These are phyloP conservation scores for Staphylotrichum tortipilum DNA, from an alignment of 495 filamentous ascomycete genomes.

Conservation along the genomic window DNA sequence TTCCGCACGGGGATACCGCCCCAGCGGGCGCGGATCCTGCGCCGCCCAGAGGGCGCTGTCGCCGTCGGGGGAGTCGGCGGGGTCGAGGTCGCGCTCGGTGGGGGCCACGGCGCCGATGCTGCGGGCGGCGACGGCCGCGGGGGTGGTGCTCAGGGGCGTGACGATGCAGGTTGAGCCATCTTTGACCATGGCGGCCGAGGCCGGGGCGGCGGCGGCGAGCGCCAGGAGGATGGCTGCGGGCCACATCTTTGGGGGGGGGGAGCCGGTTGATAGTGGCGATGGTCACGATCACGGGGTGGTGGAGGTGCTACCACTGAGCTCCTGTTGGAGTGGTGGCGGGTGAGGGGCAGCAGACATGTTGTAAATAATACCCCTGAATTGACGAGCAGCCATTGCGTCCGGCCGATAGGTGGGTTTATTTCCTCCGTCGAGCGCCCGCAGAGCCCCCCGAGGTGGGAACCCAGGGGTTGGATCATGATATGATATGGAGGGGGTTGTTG, in stretches of 20 bases:
- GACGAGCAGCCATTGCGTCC: background rate
- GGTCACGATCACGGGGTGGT: background rate
- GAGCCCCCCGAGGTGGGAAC: background rate
- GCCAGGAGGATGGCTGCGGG: conserved; percentile 6
- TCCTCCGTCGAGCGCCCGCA: background rate
- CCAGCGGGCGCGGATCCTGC: background rate
- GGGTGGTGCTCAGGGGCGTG: conserved; percentile 17
- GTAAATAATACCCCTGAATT: background rate
- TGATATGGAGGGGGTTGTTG: background rate
- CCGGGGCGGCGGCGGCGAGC: conserved; percentile 2
- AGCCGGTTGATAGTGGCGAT: background rate
- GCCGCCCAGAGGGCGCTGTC: too few species aligned
- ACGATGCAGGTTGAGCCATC: conserved; percentile 32
- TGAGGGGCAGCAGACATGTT: background rate
- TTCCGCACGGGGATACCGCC: too few species aligned
- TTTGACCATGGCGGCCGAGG: conserved; percentile 23
- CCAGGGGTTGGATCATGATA: background rate
- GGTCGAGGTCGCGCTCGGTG: conserved; percentile 5
- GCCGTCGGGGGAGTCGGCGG: background rate
- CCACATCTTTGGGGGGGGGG: conserved; percentile 10
- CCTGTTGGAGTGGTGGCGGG: too few species aligned
- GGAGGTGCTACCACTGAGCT: too few species aligned
- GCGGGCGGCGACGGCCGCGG: background rate
- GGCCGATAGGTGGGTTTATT: conserved; percentile 5
- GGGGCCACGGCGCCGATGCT: conserved; percentile 18